A percentile compares a stretch with the other conserved stretches of the same genome.
phyloP scores from a whole-genome alignment of 164 flowering plant species.

The Malania oleifera region DNA sequence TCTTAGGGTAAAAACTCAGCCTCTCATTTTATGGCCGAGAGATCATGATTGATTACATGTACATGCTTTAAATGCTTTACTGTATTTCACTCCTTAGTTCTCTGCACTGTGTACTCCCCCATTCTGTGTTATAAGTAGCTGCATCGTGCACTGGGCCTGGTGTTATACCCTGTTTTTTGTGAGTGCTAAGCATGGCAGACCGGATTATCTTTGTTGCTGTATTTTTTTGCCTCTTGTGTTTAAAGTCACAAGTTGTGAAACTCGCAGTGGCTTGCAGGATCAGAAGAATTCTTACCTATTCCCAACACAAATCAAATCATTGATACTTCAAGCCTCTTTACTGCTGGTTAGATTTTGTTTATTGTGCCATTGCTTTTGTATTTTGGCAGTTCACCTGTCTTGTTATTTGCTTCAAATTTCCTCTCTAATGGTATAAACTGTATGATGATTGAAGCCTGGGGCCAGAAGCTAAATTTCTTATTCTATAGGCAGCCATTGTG shows the following conservation, averaged over 20 bases:
- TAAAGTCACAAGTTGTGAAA: not conserved
- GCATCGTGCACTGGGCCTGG: too few relatives aligned
- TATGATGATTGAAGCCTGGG: not conserved
- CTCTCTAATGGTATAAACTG: not conserved
- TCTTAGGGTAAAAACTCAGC: constrained; percentile 50
- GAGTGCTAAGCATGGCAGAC: not conserved
- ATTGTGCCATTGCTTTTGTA: not conserved
- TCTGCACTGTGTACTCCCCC: too few relatives aligned
- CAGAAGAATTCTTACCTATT: constrained; percentile 65
- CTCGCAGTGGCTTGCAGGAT: constrained; percentile 72
- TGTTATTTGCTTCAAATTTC: too few relatives aligned
- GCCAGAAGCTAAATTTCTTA: not conserved
- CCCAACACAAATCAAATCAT: constrained; percentile 33
- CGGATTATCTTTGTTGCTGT: not conserved
- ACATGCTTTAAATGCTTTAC: not conserved
- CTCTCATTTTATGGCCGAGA: not conserved
- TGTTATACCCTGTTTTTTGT: too few relatives aligned
- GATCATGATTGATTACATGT: not conserved
- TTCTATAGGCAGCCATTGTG: not conserved
- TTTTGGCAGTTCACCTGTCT: too few relatives aligned
- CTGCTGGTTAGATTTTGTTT: constrained; percentile 33
- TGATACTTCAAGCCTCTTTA: constrained; percentile 35
- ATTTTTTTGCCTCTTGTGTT: constrained; percentile 5
- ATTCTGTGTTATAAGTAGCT: too few relatives aligned
- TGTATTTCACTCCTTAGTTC: not conserved